These are phyloP conservation scores for Ogataea populi-albae DNA, from an alignment of 805 yeast species.

Conservation along the genomic window DNA sequence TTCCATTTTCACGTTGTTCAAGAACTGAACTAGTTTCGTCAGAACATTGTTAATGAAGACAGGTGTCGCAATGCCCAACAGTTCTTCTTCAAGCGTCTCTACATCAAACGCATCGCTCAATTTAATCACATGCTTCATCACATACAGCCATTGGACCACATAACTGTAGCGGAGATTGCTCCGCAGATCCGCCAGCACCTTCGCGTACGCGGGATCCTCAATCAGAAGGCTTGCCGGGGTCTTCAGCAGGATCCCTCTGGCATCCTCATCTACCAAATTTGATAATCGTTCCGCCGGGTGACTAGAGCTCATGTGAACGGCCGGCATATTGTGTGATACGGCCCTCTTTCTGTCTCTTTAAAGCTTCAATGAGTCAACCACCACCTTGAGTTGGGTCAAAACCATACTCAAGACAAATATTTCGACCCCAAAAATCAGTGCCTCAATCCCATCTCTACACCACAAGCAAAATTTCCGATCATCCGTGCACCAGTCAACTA, in stretches of 20 bases:
- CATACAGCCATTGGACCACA: slow-evolving; percentile 54
- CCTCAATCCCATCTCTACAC: no score
- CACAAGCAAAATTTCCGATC: no score
- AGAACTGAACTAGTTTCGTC: slow-evolving; percentile 37
- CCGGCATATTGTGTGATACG: slow-evolving; percentile 7
- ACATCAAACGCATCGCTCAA: slow-evolving; percentile 55
- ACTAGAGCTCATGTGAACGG: slow-evolving; percentile 5
- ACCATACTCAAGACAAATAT: no score
- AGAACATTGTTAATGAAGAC: slow-evolving; percentile 44
- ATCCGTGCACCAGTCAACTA: no score
- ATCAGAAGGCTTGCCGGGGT: slow-evolving; percentile 38
- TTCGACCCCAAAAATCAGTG: no score
- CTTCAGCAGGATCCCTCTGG: slow-evolving; percentile 33
- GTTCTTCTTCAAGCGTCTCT: slow-evolving; percentile 60
- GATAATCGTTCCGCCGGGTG: slow-evolving; percentile 35
- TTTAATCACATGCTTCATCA: slow-evolving; percentile 50
- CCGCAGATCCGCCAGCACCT: slow-evolving; percentile 32
- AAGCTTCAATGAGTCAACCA: background rate
- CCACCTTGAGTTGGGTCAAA: no score
- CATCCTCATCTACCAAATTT: slow-evolving; percentile 34
- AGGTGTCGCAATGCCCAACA: slow-evolving; percentile 43
- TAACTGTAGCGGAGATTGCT: slow-evolving; percentile 37
- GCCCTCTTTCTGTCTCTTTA: no score
- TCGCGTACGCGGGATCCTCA: slow-evolving; percentile 36
- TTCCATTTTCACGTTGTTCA: slow-evolving; percentile 36